Evolutionary conservation across 805 yeast species (phyloP).

Genomic region (Danielozyma ontarioensis): DNA sequence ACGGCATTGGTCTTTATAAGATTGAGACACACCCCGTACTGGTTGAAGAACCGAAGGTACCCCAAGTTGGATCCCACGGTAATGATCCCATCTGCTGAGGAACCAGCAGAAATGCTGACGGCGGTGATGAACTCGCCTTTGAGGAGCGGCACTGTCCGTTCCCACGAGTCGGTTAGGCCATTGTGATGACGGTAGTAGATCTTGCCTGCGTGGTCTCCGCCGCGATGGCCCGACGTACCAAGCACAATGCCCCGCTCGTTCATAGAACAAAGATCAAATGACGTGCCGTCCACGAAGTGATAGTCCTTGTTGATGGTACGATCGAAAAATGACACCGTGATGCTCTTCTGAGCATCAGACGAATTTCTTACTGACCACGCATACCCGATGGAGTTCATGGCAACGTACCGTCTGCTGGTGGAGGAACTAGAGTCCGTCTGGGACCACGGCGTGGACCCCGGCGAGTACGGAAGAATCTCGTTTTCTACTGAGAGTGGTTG

Average conservation of each 20-base stretch:
- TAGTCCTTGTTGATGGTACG: conserved; percentile 69
- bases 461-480: conserved; percentile 62
- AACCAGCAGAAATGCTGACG: conserved; percentile 48
- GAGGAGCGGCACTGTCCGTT: conserved; percentile 48
- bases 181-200: conserved; percentile 69
- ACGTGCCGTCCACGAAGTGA: conserved; percentile 72
- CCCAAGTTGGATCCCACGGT: conserved; percentile 76
- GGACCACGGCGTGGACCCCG: conserved; percentile 83
- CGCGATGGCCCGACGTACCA: conserved; percentile 34
- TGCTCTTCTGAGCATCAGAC: conserved; percentile 42
- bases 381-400: conserved; percentile 78
- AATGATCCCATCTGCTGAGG: conserved; percentile 38
- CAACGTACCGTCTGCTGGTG: conserved; percentile 64
- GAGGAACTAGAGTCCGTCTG: conserved; percentile 10
- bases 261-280: conserved; percentile 72
- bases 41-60: conserved; percentile 62
- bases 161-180: conserved; percentile 66
- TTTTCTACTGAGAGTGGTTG: not conserved
- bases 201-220: conserved; percentile 28
- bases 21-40: conserved; percentile 67
- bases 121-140: conserved; percentile 61
- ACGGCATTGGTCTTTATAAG: conserved; percentile 71
- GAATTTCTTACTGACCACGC: conserved; percentile 61
- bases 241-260: conserved; percentile 62
- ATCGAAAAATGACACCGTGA: conserved; percentile 89